Evolutionary conservation across 2,329 filamentous ascomycete species (phyloP).

Genomic region (Zasmidium citrigriseum): DNA sequence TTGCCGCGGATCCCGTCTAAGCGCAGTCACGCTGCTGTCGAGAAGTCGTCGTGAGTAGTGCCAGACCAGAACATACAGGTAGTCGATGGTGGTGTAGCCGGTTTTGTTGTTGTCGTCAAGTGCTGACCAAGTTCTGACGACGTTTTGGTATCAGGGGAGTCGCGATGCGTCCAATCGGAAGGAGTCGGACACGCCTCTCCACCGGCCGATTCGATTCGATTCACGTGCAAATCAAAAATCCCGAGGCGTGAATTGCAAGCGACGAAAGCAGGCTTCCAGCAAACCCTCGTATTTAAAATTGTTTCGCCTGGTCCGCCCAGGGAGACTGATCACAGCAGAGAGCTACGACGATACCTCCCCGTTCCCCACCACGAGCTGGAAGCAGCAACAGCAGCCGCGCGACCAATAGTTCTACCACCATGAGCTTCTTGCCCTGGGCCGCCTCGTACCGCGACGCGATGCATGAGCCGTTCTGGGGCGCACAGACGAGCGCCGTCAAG

Average conservation of each 20-base stretch:
- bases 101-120: neutral
- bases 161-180: neutral
- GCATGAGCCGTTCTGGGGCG: constrained; percentile 11
- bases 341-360: neutral
- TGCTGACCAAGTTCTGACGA: neutral
- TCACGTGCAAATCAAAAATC: neutral
- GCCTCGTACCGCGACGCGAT: neutral
- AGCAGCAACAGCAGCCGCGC: neutral
- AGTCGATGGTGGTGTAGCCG: too few relatives aligned
- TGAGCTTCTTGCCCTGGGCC: neutral
- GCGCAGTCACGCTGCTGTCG: too few relatives aligned
- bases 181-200: neutral
- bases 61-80: too few relatives aligned
- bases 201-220: neutral
- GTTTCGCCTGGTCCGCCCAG: neutral
- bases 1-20: too few relatives aligned
- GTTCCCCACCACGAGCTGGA: neutral
- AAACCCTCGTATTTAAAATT: neutral
- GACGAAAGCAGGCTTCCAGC: neutral
- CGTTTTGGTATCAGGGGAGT: too few relatives aligned
- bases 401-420: too few relatives aligned
- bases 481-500: constrained; percentile 12
- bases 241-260: neutral
- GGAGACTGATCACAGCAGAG: neutral
- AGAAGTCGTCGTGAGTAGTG: too few relatives aligned